Percentiles rank a stretch among this genome's conserved stretches.
Evolutionary conservation across 2,329 filamentous ascomycete genomes (phyloP).

Genomic region (Scedosporium boydii): DNA sequence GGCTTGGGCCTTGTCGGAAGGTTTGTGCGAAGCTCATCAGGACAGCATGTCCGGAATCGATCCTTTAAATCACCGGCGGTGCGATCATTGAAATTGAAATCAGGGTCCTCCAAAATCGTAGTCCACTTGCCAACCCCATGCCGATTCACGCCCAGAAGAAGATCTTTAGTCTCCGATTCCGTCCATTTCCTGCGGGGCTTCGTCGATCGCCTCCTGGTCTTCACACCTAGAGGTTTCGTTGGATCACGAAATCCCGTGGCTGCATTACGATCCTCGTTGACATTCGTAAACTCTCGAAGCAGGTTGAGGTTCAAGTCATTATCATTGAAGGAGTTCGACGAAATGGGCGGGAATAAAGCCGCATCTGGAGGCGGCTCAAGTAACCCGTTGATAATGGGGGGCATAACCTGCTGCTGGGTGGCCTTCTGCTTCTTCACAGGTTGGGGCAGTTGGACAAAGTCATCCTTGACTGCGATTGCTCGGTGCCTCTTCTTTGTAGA

Average conservation of each 20-base stretch:
- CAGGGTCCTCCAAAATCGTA: slow-evolving; percentile 50
- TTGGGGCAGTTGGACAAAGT: slow-evolving; percentile 54
- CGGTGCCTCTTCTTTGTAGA: slow-evolving; percentile 46
- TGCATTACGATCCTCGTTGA: slow-evolving; percentile 16
- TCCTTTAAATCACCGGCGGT: slow-evolving; percentile 57
- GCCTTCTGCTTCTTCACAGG: slow-evolving; percentile 57
- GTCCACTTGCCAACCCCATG: slow-evolving; percentile 59
- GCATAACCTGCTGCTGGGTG: slow-evolving; percentile 44
- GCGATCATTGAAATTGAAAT: slow-evolving; percentile 51
- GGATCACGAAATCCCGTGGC: background rate
- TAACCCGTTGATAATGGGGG: slow-evolving; percentile 56
- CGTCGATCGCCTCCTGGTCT: slow-evolving; percentile 42
- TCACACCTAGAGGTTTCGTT: slow-evolving; percentile 14
- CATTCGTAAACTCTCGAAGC: slow-evolving; percentile 31
- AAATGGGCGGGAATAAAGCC: slow-evolving; percentile 54
- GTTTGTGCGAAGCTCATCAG: slow-evolving; percentile 41
- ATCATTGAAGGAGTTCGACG: slow-evolving; percentile 44
- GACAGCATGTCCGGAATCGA: slow-evolving; percentile 57
- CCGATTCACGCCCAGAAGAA: slow-evolving; percentile 50
- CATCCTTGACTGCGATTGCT: slow-evolving; percentile 42
- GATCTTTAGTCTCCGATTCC: slow-evolving; percentile 53
- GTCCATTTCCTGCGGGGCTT: slow-evolving; percentile 56
- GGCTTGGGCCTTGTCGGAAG: background rate
- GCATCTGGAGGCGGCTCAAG: slow-evolving; percentile 52
- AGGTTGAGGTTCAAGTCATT: slow-evolving; percentile 31